A percentile compares a stretch with the other conserved stretches of the same genome.
phyloP scores from a whole-genome alignment of 2,329 filamentous ascomycete genomes.

The Davidsoniella neocaledoniae region DNA sequence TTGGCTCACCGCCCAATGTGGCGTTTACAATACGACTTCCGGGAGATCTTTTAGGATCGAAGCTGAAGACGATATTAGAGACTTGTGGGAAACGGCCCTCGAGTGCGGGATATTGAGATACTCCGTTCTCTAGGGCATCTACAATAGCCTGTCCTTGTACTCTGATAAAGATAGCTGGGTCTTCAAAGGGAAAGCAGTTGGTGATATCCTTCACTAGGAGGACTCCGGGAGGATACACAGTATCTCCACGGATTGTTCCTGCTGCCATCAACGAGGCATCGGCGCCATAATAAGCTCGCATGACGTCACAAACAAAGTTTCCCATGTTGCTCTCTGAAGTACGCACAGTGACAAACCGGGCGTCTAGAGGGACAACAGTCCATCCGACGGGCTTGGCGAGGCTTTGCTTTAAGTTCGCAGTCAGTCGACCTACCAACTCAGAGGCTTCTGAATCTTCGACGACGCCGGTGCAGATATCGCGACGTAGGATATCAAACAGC shows the following conservation, averaged over 20 bases:
- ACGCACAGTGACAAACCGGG: conserved; percentile 69
- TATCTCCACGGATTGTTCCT: conserved; percentile 74
- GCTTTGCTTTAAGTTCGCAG: conserved; percentile 55
- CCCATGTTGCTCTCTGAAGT: conserved; percentile 66
- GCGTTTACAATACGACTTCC: conserved; percentile 48
- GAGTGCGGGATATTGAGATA: conserved; percentile 63
- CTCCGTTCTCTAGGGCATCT: conserved; percentile 70
- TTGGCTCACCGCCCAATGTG: conserved; percentile 40
- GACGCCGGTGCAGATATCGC: conserved; percentile 56
- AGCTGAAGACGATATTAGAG: conserved; percentile 62
- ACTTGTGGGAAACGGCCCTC: conserved; percentile 74
- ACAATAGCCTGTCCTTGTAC: conserved; percentile 55
- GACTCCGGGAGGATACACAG: conserved; percentile 70
- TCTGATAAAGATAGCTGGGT: conserved; percentile 65
- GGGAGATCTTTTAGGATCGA: conserved; percentile 43
- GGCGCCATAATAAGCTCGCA: conserved; percentile 64
- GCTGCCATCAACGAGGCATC: conserved; percentile 75
- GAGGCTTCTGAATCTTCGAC: conserved; percentile 18
- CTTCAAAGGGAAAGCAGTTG: conserved; percentile 83
- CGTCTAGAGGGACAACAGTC: conserved; percentile 67
- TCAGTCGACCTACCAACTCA: conserved; percentile 34
- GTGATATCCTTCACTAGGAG: conserved; percentile 67
- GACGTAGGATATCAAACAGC: conserved; percentile 62
- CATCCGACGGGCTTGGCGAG: conserved; percentile 72
- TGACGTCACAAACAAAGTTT: conserved; percentile 84